These are phyloP conservation scores for Mrakia frigida DNA, from an alignment of 768 basidiomycete genomes.

Conservation along the genomic window DNA sequence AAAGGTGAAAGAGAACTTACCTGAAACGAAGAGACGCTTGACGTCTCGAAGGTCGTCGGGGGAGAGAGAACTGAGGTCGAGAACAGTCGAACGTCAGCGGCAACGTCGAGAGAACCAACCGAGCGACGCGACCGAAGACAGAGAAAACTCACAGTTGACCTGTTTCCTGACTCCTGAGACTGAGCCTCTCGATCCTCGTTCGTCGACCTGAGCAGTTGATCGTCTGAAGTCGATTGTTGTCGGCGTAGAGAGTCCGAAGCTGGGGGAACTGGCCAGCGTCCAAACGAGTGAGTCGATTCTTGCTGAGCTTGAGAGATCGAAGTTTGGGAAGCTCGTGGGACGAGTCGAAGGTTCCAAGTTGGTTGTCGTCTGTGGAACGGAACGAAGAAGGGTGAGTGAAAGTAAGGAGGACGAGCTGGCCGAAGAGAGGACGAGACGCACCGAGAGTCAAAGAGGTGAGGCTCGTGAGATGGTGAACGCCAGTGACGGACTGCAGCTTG, in stretches of 20 bases:
- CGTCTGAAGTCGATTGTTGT: constrained; percentile 59
- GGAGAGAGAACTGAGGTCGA: constrained; percentile 32
- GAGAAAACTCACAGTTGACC: constrained; percentile 62
- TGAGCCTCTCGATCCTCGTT: constrained; percentile 77
- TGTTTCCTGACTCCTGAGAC: constrained; percentile 74
- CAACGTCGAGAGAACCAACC: constrained; percentile 16
- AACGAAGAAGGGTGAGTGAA: not conserved
- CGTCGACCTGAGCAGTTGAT: constrained; percentile 47
- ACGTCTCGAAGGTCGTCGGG: constrained; percentile 71
- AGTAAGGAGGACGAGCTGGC: not conserved
- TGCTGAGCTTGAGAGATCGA: constrained; percentile 77
- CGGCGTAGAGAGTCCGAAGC: constrained; percentile 85
- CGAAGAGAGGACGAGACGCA: constrained; percentile 48
- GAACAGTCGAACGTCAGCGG: constrained; percentile 11
- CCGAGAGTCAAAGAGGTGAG: constrained; percentile 76
- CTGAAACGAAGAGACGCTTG: constrained; percentile 82
- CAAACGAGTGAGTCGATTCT: constrained; percentile 67
- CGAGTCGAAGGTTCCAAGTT: constrained; percentile 52
- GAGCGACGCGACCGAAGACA: not conserved
- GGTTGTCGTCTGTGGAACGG: constrained; percentile 61
- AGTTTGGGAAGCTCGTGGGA: constrained; percentile 56
- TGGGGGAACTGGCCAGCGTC: constrained; percentile 57
- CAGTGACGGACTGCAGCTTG: constrained; percentile 55
- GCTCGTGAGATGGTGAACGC: constrained; percentile 50
- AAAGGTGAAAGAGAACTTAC: constrained; percentile 45